Base-by-base conservation (phyloP, 441 rosid species). In the Aleurites moluccanus region DNA sequence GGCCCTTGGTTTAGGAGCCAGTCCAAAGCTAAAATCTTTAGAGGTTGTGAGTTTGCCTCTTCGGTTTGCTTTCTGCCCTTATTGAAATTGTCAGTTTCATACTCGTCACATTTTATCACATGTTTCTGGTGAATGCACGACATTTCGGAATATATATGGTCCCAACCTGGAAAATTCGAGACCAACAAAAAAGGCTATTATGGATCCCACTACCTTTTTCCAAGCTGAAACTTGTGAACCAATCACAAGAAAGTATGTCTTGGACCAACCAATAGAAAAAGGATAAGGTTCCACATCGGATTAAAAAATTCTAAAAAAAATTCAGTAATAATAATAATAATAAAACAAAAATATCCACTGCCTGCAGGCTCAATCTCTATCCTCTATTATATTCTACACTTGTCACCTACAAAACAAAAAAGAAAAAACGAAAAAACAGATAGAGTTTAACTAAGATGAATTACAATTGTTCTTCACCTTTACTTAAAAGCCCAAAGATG, bases 401-500 rank as follows among this genome's bases (percentile, higher is more conserved):
- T 56, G 4, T 56, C 10, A 11, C 60, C 2, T 23, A n/a, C 10
- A 3, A 10, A 11, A 15, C 20, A 1, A 28, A 56, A 14, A 4
- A 40, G 1, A n/a, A 47, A 20, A 53, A 65, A 23, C 27, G 25
- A 20, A 49, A 53, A 79, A 45, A 57, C 55, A 77, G 57, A 80
- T 66, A 63, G 69, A 74, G 38, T 50, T 15, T 16, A 78, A 73
- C 18, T 0, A 60, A 55, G 38, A 86, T 80, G 89, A 72, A 75
- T 69, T 79, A 67, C 77, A 44, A 70, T 75, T 81, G 16, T 52
- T 52, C 56, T 52, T 15, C n/a, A 16, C 18, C 53, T 18, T 52
- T 20, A 57, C 66, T 84, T 44, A 85, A 67, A 79, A 79, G 69
- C 78, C 91, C 89, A 0, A 87, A 87, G 84, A 82, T 77, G 77